Percentiles rank a stretch among this genome's conserved stretches.
phyloP scores from a whole-genome alignment of 1,284 basidiomycete genomes.

The Puccinia horiana region DNA sequence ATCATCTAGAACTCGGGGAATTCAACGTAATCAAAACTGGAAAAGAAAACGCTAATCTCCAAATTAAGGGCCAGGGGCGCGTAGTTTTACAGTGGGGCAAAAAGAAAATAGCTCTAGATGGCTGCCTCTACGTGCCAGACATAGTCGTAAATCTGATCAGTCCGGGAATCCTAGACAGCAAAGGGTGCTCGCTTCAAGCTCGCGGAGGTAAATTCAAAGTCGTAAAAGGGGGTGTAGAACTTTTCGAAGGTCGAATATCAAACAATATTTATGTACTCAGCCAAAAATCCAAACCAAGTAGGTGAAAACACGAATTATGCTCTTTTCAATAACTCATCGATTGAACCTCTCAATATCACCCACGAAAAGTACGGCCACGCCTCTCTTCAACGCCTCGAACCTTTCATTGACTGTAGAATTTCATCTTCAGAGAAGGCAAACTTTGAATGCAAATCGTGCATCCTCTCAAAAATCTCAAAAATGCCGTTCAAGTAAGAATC shows the following conservation, averaged over 20 bases:
- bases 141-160: slow-evolving; percentile 3
- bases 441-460: too few relatives aligned
- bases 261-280: background rate
- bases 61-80: background rate
- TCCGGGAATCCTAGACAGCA: background rate
- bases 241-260: background rate
- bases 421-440: background rate
- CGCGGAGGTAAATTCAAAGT: background rate
- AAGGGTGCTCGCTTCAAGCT: background rate
- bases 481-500: too few relatives aligned
- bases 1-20: background rate
- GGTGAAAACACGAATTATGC: background rate
- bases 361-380: background rate
- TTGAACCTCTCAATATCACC: background rate
- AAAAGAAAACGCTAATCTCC: background rate
- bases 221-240: background rate
- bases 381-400: background rate
- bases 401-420: background rate
- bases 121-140: background rate
- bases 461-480: background rate
- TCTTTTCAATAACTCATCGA: background rate
- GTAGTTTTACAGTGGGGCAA: background rate
- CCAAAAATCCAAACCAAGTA: background rate
- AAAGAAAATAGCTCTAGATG: background rate
- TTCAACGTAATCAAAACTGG: background rate